Conservation (phyloP, 768 basidiomycete genomes). For the Kwoniella mangroviensis region DNA sequence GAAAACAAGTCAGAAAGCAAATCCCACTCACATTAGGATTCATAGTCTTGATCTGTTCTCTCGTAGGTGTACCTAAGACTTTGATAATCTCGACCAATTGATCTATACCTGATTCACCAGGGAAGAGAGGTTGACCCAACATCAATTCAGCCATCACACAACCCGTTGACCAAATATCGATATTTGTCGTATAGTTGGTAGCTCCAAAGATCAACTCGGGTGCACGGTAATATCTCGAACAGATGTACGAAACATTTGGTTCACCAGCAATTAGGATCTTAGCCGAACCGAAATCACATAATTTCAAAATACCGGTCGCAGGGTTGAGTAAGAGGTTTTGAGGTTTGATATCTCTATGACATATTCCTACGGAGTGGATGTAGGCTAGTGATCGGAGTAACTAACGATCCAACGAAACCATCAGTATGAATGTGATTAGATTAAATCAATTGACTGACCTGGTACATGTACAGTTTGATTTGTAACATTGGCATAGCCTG, state of each 20-base stretch:
- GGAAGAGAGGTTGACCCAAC: constrained; percentile 98
- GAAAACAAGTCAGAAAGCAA: no score
- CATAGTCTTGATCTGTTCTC: constrained; percentile 99
- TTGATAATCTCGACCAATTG: constrained; percentile 99
- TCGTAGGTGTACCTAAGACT: constrained; percentile 94
- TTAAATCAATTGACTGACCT: constrained; percentile 37
- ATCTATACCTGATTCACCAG: constrained; percentile 94
- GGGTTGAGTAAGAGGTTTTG: constrained; percentile 98
- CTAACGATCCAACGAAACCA: constrained; percentile 60
- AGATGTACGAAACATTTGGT: constrained; percentile 99
- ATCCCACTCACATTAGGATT: constrained; percentile 75
- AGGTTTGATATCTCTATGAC: constrained; percentile 99
- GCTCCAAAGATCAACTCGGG: constrained; percentile 99
- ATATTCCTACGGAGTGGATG: constrained; percentile 99
- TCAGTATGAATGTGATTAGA: neutral
- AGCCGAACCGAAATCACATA: constrained; percentile 98
- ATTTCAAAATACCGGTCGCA: constrained; percentile 91
- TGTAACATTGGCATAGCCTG: constrained; percentile 99
- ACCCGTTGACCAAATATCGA: constrained; percentile 99
- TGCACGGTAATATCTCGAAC: constrained; percentile 98
- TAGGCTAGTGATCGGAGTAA: constrained; percentile 96
- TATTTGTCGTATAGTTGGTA: constrained; percentile 99
- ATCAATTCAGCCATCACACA: constrained; percentile 99
- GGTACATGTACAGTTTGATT: constrained; percentile 99
- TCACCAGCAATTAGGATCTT: constrained; percentile 98